These are phyloP conservation scores for Entomortierella lignicola DNA, from an alignment of 192 early-diverging fungal species.

Conservation along the genomic window DNA sequence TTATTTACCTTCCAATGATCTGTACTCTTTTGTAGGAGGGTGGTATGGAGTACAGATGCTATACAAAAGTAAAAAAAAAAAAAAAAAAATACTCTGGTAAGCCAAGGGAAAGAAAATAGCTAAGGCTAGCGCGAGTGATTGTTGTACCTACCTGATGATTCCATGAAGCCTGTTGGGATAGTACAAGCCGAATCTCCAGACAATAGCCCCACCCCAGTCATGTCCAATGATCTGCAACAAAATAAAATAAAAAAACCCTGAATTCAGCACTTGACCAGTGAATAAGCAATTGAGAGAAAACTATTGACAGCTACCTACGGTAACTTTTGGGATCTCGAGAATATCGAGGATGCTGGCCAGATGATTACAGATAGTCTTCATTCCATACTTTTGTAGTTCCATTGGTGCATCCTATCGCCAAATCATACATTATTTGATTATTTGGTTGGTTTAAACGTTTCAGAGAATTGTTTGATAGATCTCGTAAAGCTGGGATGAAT, in stretches of 20 bases:
- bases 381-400: conserved; percentile 61
- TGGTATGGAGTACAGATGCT: conserved; percentile 47
- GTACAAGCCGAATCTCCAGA: conserved; percentile 50
- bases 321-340: conserved; percentile 61
- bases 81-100: no score
- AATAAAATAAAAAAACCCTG: background rate
- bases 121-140: no score
- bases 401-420: conserved; percentile 41
- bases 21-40: conserved; percentile 7
- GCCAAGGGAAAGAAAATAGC: no score
- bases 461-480: no score
- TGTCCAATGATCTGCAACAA: conserved; percentile 30
- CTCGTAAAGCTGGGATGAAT: no score
- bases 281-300: background rate
- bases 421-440: no score
- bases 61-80: background rate
- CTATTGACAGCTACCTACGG: conserved; percentile 15
- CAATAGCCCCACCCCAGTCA: conserved; percentile 51
- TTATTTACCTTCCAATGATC: conserved; percentile 23
- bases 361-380: conserved; percentile 64
- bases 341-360: conserved; percentile 69
- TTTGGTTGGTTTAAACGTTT: background rate
- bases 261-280: no score
- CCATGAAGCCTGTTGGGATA: conserved; percentile 32
- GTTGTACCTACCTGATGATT: conserved; percentile 53